Evolutionary conservation across 2,329 filamentous ascomycete genomes (phyloP).

Genomic region (Aspergillus ochraceus): DNA sequence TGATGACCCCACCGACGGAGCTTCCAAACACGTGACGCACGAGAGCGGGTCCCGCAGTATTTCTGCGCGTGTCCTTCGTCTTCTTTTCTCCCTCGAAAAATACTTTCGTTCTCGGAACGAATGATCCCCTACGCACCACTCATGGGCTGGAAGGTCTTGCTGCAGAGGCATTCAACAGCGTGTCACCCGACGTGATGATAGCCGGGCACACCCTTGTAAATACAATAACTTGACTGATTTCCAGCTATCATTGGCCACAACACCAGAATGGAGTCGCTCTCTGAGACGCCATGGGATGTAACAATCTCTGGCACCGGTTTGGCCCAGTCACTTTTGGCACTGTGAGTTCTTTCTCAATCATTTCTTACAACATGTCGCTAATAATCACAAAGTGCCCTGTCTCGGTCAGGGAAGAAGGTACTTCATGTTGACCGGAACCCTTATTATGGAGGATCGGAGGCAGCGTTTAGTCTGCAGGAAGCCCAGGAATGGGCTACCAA

Average conservation of each 20-base stretch:
- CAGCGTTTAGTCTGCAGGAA: constrained; percentile 81
- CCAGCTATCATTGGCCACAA: constrained; percentile 17
- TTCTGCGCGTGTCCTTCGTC: constrained; percentile 19
- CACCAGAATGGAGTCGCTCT: constrained; percentile 67
- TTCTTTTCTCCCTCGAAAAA: constrained; percentile 13
- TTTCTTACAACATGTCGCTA: too few species aligned
- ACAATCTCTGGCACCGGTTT: constrained; percentile 77
- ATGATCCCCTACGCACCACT: constrained; percentile 14
- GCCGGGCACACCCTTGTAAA: constrained; percentile 16
- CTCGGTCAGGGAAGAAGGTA: constrained; percentile 85
- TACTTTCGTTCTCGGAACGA: constrained; percentile 11
- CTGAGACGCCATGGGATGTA: constrained; percentile 75
- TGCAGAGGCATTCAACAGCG: constrained; percentile 12
- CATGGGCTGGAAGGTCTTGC: constrained; percentile 19
- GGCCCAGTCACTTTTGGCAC: constrained; percentile 74
- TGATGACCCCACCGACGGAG: background rate
- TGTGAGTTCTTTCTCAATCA: too few species aligned
- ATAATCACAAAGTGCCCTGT: too few species aligned
- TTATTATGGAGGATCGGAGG: constrained; percentile 85
- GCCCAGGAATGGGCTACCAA: constrained; percentile 69
- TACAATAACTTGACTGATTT: constrained; percentile 17
- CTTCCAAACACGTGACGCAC: constrained; percentile 20
- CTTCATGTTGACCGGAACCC: constrained; percentile 85
- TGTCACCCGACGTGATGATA: constrained; percentile 25
- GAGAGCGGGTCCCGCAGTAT: constrained; percentile 17